These are phyloP conservation scores for Marasmius fiardii DNA, from an alignment of 1,284 basidiomycete genomes.

Conservation along the genomic window DNA sequence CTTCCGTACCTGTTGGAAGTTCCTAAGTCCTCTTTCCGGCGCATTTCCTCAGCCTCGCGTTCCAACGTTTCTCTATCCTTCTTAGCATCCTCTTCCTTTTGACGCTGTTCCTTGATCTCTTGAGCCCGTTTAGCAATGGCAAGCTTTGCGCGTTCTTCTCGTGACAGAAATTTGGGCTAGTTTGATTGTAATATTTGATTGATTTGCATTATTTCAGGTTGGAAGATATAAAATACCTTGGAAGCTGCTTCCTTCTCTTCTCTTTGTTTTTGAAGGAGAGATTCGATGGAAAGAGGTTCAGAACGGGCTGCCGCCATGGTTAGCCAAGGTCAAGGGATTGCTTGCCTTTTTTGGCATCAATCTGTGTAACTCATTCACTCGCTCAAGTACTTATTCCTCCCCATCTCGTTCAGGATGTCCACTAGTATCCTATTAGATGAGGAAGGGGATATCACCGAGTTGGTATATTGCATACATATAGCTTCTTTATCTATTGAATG, in stretches of 20 bases:
- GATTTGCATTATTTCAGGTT: conserved; percentile 5
- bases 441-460: conserved; percentile 61
- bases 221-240: conserved; percentile 50
- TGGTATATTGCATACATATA: conserved; percentile 35
- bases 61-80: conserved; percentile 70
- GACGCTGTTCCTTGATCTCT: conserved; percentile 70
- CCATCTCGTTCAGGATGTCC: background rate
- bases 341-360: background rate
- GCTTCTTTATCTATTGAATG: background rate
- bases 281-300: conserved; percentile 81
- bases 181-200: background rate
- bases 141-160: conserved; percentile 83
- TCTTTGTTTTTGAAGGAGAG: conserved; percentile 81
- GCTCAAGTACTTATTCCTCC: no score
- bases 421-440: conserved; percentile 46
- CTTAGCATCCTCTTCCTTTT: conserved; percentile 53
- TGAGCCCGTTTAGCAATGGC: conserved; percentile 84
- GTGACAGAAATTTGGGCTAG: conserved; percentile 89
- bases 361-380: background rate
- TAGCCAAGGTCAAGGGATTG: conserved; percentile 22
- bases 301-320: conserved; percentile 23
- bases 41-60: conserved; percentile 67
- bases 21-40: conserved; percentile 38
- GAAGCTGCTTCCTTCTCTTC: conserved; percentile 85
- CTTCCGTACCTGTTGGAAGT: conserved; percentile 33